These are phyloP conservation scores for Teunomyces barrocoloradensis DNA, from an alignment of 805 yeast species.

Conservation along the genomic window DNA sequence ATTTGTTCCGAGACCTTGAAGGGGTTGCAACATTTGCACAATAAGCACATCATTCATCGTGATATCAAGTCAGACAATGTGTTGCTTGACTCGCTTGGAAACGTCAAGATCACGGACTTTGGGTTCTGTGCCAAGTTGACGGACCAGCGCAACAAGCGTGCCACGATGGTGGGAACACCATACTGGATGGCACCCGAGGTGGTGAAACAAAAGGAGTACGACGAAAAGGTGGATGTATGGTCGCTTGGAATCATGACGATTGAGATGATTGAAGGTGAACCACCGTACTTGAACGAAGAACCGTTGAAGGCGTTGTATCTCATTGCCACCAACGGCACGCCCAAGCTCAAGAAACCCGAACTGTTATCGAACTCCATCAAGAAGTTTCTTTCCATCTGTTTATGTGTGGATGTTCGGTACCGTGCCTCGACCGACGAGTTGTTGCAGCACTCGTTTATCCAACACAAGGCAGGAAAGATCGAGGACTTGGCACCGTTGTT, in stretches of 20 bases:
- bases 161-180: constrained; percentile 87
- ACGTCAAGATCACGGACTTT: constrained; percentile 46
- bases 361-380: constrained; percentile 70
- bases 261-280: constrained; percentile 85
- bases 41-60: constrained; percentile 83
- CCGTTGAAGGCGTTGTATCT: constrained; percentile 74
- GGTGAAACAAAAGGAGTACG: constrained; percentile 75
- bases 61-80: constrained; percentile 48
- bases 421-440: constrained; percentile 91
- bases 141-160: constrained; percentile 68
- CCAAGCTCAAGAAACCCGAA: constrained; percentile 68
- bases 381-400: constrained; percentile 83
- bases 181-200: constrained; percentile 93
- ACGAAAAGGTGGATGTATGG: constrained; percentile 82
- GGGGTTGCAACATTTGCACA: constrained; percentile 89
- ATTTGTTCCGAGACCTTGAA: constrained; percentile 87
- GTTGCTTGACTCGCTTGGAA: constrained; percentile 41
- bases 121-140: constrained; percentile 67
- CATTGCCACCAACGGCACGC: constrained; percentile 81
- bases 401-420: constrained; percentile 90
- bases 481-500: constrained; percentile 58
- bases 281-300: constrained; percentile 78
- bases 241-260: constrained; percentile 82
- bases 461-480: constrained; percentile 56
- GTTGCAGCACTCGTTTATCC: constrained; percentile 70